Base-by-base conservation (phyloP, 225 moss, liverwort and hornwort genomes). In the Asterella californica region DNA sequence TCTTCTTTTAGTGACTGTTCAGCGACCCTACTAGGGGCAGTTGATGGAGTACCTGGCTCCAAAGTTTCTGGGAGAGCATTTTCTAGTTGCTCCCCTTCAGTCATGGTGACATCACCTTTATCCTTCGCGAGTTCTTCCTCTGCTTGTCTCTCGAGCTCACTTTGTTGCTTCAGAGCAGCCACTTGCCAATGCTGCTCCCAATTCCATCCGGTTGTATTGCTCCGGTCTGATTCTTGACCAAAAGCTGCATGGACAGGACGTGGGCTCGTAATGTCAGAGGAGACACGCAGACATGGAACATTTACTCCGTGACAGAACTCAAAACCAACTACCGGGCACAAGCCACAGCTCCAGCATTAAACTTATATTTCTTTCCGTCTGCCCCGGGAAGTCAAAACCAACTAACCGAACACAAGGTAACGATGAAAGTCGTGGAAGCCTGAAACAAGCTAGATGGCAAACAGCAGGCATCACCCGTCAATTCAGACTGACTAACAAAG, bases 181-280 rank as follows among this genome's bases (percentile, higher is more conserved):
- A 80, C 27, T 32, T 84, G 84, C 87, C 87, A 87, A 53, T 76
- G 46, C 47, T 76, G 79, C 79, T 87, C 87, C 87, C 87, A 87
- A 45, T 84, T 80, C 84, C 81, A 87, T 60, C 79, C 84, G 6
- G 52, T 60, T 50, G 69, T 4, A 27, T 70, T 72, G 73, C 68
- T 68, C 64, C 79, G 68, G 12, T 80, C 80, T 30, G 75, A 49
- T 47, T 80, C 87, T 71, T 74, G 83, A 75, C 74, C 78, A 32
- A 75, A 63, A 33, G 10, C 86, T 86, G 81, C 59, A 71, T 53
- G 10, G 27, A 55, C 32, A 75, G 17, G 8, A 75, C 11, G n/a
- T 24, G 25, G 30, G 17, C 25, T 61, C 32, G 65, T 32, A 0
- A 65, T 18, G 62, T 62, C 12, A n/a, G 62, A 27, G 62, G 19